phyloP scores from a whole-genome alignment of 345 rosid genomes.

The Dovyalis caffra region DNA sequence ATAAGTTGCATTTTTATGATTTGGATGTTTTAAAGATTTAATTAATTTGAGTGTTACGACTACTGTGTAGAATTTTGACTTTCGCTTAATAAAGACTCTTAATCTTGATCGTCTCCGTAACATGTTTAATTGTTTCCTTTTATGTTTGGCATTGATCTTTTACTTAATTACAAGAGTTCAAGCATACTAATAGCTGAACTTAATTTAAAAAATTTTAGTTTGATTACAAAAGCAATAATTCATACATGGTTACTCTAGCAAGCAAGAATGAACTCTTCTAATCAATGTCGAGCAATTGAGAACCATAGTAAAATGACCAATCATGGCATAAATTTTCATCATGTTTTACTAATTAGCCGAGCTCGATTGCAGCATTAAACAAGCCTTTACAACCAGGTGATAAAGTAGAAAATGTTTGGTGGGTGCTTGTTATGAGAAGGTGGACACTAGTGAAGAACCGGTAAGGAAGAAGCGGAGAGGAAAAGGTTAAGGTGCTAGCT shows the following conservation, averaged over 20 bases:
- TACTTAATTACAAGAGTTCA: neutral
- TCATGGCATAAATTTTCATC: neutral
- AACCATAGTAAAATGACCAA: neutral
- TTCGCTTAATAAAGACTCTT: constrained; percentile 27
- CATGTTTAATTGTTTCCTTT: neutral
- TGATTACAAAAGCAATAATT: neutral
- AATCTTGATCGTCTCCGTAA: constrained; percentile 14
- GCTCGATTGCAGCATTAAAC: neutral
- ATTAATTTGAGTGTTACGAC: constrained; percentile 16
- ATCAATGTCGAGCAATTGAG: neutral
- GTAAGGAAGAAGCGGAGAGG: constrained; percentile 3
- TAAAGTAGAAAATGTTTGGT: constrained; percentile 13
- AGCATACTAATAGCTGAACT: neutral
- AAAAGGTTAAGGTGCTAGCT: constrained; percentile 32
- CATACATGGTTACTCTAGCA: neutral
- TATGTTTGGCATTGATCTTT: neutral
- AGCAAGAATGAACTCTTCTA: neutral
- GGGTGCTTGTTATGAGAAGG: constrained; percentile 13
- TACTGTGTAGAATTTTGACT: constrained; percentile 32
- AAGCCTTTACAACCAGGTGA: neutral
- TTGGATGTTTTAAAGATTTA: constrained; percentile 23
- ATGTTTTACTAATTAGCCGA: neutral
- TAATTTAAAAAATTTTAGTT: neutral
- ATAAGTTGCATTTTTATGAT: constrained; percentile 33
- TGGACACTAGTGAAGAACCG: constrained; percentile 16